Evolutionary conservation across 768 basidiomycete genomes (phyloP).

Genomic region (Neoboletus magnificus): DNA sequence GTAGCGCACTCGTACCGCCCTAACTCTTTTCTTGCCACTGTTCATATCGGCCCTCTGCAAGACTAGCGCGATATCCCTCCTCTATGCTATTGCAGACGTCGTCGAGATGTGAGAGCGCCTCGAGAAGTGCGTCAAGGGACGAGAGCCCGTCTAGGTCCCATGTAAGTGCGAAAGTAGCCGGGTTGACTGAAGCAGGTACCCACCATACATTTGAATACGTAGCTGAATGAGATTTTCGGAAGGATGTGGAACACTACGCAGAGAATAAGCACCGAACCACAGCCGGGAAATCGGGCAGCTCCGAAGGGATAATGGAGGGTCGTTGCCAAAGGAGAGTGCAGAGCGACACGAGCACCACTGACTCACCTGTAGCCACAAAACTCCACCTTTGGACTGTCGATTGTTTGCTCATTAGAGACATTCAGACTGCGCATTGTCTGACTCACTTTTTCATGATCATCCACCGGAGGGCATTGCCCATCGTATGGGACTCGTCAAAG

Average conservation of each 20-base stretch:
- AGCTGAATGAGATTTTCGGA: slow-evolving; percentile 95
- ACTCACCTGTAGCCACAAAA: slow-evolving; percentile 95
- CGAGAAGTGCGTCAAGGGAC: slow-evolving; percentile 74
- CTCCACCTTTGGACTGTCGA: slow-evolving; percentile 88
- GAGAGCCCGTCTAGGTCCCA: slow-evolving; percentile 72
- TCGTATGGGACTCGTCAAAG: slow-evolving; percentile 90
- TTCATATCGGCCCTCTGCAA: slow-evolving; percentile 53
- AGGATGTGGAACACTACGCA: slow-evolving; percentile 70
- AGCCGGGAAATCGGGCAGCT: not conserved
- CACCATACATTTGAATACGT: slow-evolving; percentile 99
- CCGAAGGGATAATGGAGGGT: slow-evolving; percentile 14
- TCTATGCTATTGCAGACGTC: slow-evolving; percentile 70
- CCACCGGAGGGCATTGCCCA: slow-evolving; percentile 94
- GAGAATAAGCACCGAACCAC: not conserved
- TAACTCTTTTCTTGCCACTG: slow-evolving; percentile 69
- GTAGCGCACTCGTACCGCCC: not conserved
- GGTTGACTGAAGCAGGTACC: slow-evolving; percentile 31
- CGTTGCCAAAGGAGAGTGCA: not conserved
- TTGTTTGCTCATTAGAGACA: slow-evolving; percentile 4
- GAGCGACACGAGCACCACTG: not conserved
- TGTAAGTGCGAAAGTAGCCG: not conserved
- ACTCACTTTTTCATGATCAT: slow-evolving; percentile 99
- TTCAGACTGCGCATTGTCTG: not conserved
- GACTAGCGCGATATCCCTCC: slow-evolving; percentile 59
- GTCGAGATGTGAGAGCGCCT: slow-evolving; percentile 76